Base-by-base conservation (phyloP, 805 yeast species). In the Dipodascopsis uninucleata region DNA sequence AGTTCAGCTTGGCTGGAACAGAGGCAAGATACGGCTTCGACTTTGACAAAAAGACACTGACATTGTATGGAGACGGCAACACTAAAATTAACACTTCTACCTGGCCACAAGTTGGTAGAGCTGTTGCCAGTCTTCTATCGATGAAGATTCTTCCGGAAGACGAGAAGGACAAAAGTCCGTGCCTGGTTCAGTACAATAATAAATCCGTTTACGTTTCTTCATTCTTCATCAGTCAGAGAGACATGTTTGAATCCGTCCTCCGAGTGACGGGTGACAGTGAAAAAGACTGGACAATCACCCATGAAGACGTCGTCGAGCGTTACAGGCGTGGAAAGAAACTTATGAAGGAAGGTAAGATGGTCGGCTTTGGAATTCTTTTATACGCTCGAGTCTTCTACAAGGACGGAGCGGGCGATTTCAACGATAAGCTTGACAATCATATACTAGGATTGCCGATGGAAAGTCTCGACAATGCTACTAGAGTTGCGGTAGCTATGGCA, bases 391-490 rank as follows among this genome's bases (percentile, higher is more conserved):
- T 17, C 2, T 40, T 40, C 29, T 40, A 14, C 28, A 41, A 41
- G 22, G 25, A 14, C 20, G 43, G 43, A n/a, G 43, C 17, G 22
- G 50, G 49, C 10, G 17, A 40, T 32, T 40, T 14, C 20, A 25
- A 31, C 39, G 20, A 17, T 17, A 40, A 16, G n/a, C 31, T 40
- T 18, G 33, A 28, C 29, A 40, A 40, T 21, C 6, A 17, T 3
- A 16, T 38, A 16, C 45, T 40, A 16, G 49, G 43, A 28, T 25
- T 40, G 12, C 45, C 45, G 23, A 22, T n/a, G 31, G 43, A 40
- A 23, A 44, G 39, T 39, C n/a, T 40, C 31, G 43, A 40, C 18
- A 44, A 40, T 16, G 24, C 21, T 10, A 41, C 43, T 6, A 40
- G 21, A 44, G 39, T 16, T 21, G 45, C 43, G 17, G 25, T 17